Evolutionary conservation across 164 flowering plant species (phyloP), one percentile per base, ranked within the genome.

Genomic region (Stephania yunnanensis): DNA sequence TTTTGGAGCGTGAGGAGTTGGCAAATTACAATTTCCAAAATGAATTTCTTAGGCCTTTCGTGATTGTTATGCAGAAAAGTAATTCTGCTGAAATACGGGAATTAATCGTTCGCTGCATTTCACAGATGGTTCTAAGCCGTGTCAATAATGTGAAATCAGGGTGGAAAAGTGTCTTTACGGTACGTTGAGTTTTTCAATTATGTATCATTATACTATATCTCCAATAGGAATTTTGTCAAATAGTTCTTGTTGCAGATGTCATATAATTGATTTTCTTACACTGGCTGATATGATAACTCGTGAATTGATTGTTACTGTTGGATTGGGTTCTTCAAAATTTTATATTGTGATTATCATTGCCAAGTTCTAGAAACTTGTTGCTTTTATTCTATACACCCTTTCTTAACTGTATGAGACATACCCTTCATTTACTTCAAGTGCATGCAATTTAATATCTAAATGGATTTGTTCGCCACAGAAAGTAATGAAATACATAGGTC

Each of bases 101-200:
- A 83, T 83, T 96, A 73, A 92, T 94, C 71, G 94, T 96, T 80
- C 90, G 99, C 25, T 96, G 99, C 77, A 82, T 96, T 76, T 96
- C 99, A n/a, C 98, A 96, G 81, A 96, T 96, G 98, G 97, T 96
- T 78, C 91, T 96, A n/a, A 91, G 91, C 83, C 96, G 98, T 81
- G 99, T 96, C 79, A 87, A 71, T 76, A 90, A 94, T 86, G 94
- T 96, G 82, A 96, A 96, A 84, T 96, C 99, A 81, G 99, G 99
- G n/a, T 96, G 99, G 99, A 96, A 91, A 86, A 96, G 98, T 82
- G 98, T 96, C 75, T 92, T 96, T 80, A 86, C 85, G 99, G 99
- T 96, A 90, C 10, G 82, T 72, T 70, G 29, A 69, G 65, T 8
- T 78, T 68, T 52, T 67, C 68, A 73, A 48, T 46, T 74, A 53